Percentiles rank a stretch among this genome's conserved stretches.
These are phyloP conservation scores for Calonectria multiphialidica DNA, from an alignment of 2,329 filamentous ascomycete genomes.

Conservation along the genomic window DNA sequence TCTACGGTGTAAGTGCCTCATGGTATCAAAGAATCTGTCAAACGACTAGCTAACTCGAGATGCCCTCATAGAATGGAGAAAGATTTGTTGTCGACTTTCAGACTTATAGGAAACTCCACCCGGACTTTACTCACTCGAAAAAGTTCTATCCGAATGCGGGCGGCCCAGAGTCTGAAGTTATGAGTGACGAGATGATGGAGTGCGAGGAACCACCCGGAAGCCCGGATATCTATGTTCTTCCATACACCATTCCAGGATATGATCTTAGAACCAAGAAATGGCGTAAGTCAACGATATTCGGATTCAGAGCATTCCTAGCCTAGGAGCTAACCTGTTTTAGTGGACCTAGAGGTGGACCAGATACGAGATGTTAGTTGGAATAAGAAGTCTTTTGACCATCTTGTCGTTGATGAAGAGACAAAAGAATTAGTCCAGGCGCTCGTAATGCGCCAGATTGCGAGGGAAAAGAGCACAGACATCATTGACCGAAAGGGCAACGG, in stretches of 20 bases:
- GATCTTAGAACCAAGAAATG: conserved; percentile 23
- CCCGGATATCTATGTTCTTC: conserved; percentile 5
- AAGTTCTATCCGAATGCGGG: neutral
- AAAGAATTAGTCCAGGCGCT: conserved; percentile 3
- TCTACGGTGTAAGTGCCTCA: neutral
- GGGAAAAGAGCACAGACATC: conserved; percentile 4
- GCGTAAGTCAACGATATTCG: neutral
- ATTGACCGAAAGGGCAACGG: conserved; percentile 12
- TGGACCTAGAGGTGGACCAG: conserved; percentile 19
- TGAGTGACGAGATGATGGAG: neutral
- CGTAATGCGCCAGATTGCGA: neutral
- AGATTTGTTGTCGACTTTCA: conserved; percentile 11
- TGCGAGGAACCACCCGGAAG: neutral
- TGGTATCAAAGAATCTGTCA: neutral
- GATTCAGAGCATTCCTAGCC: neutral
- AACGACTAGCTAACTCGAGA: neutral
- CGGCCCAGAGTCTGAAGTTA: neutral
- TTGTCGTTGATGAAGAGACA: conserved; percentile 20
- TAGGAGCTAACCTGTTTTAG: neutral
- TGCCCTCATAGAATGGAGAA: neutral
- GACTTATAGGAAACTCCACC: conserved; percentile 2
- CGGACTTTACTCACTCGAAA: neutral
- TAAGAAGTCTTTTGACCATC: conserved; percentile 23
- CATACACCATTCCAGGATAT: neutral
- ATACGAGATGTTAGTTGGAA: conserved; percentile 29